Percentiles rank a stretch among this genome's conserved stretches.
Conservation (phyloP, 345 rosid species). For the Hevea brasiliensis region DNA sequence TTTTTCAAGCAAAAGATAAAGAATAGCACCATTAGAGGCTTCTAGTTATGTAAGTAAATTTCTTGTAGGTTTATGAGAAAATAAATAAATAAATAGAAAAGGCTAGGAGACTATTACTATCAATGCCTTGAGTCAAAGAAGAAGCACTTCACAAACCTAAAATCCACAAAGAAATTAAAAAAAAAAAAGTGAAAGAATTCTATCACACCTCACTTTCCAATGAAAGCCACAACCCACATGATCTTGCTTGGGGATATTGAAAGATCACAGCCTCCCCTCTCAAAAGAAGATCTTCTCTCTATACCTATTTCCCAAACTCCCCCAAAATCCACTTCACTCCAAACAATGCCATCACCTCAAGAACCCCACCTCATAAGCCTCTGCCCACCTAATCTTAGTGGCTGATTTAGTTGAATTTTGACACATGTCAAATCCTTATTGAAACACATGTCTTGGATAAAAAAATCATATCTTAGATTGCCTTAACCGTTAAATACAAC, state of each 20-base stretch:
- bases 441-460: constrained; percentile 24
- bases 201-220: constrained; percentile 38
- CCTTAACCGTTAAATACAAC: too few species aligned
- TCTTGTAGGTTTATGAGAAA: too few species aligned
- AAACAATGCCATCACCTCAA: background rate
- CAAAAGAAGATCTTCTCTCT: constrained; percentile 30
- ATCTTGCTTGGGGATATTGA: constrained; percentile 49
- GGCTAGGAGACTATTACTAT: too few species aligned
- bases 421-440: constrained; percentile 31
- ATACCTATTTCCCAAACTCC: constrained; percentile 12
- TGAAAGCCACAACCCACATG: constrained; percentile 46
- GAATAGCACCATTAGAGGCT: background rate
- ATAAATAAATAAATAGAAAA: too few species aligned
- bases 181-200: constrained; percentile 15
- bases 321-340: constrained; percentile 33
- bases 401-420: background rate
- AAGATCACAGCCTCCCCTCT: constrained; percentile 35
- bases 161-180: background rate
- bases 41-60: constrained; percentile 2
- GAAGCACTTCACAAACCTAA: too few species aligned
- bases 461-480: too few species aligned
- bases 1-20: background rate
- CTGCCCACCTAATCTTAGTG: constrained; percentile 15
- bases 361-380: constrained; percentile 2
- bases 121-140: too few species aligned